Base-by-base conservation (phyloP, 345 rosid species). In the Odontarrhena argentea region DNA sequence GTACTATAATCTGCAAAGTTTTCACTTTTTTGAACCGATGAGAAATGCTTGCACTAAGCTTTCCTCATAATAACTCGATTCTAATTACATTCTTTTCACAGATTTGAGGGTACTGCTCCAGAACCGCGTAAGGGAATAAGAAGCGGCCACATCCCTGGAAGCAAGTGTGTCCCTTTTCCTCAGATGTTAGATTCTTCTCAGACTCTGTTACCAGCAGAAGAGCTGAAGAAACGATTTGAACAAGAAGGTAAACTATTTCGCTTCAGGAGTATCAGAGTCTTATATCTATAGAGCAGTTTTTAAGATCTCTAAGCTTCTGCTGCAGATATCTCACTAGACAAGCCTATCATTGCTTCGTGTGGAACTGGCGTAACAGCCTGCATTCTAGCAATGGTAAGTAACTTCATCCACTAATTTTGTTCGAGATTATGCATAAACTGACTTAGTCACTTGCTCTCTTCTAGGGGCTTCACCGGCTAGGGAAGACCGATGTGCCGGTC, bases 341-440 rank as follows among this genome's bases (percentile, higher is more conserved):
- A 76, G 60, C 92, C 97, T 37, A 69, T 87, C 11, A 80, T 86
- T 25, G 68, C 96, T 30, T 87, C 97, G 15, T 94, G 96, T 10
- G 99, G 99, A 34, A 94, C 96, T 24, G 99, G 97, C 0, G 87
- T 94, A 62, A 88, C 96, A 25, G 96, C 99, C 44, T 91, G 96
- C 68, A 59, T 91, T 49, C 79, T 91, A 57, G 96, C 96, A 55
- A 64, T 94, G 99, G 99, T 94, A 88, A 32, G 28, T 76, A 8
- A 13, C 9, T 53, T 36, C 37, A 37, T 6, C 18, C 25, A 18
- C 36, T n/a, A 10, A 26, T 8, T 56, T 22, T 61, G 11, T 54
- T 13, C 25, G 48, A 68, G 35, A 40, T 48, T 56, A 32, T 53
- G 30, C 59, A 42, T 36, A 18, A 42, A 51, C 45, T 47, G 46